phyloP scores from a whole-genome alignment of 768 basidiomycete species.

The Tulasnella sp. region DNA sequence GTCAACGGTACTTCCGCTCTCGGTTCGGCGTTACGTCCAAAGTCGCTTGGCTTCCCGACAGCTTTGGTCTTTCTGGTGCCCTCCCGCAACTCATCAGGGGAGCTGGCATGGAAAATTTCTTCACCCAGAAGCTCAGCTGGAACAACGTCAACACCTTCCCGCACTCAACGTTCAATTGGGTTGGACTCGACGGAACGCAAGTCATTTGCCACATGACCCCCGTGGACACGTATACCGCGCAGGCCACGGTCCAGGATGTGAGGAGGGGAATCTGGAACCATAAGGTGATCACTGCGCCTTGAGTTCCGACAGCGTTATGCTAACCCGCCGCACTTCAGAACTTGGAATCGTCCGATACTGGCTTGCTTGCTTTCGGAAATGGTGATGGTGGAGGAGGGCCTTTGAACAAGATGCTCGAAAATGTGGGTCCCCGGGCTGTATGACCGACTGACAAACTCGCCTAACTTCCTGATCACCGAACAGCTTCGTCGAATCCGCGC shows the following conservation, averaged over 20 bases:
- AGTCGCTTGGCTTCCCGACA: constrained; percentile 86
- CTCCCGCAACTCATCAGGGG: constrained; percentile 83
- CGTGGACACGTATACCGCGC: constrained; percentile 91
- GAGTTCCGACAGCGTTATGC: neutral
- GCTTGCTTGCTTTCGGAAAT: constrained; percentile 92
- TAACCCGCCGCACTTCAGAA: constrained; percentile 53
- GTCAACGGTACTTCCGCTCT: constrained; percentile 80
- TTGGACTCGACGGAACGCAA: constrained; percentile 90
- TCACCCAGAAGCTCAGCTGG: constrained; percentile 97
- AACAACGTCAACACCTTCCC: constrained; percentile 59
- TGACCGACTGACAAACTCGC: neutral
- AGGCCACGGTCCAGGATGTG: constrained; percentile 85
- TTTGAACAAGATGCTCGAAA: constrained; percentile 90
- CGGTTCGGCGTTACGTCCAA: constrained; percentile 58
- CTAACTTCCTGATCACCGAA: neutral
- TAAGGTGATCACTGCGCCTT: constrained; percentile 59
- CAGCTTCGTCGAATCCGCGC: constrained; percentile 89
- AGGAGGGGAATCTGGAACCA: constrained; percentile 83
- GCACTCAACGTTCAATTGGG: constrained; percentile 96
- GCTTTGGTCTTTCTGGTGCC: constrained; percentile 90
- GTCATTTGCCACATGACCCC: constrained; percentile 98
- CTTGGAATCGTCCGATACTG: constrained; percentile 74
- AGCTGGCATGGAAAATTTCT: constrained; percentile 89
- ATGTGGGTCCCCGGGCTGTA: constrained; percentile 51
- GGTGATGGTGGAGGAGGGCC: constrained; percentile 90